phyloP scores from a whole-genome alignment of 768 basidiomycete genomes.

The Leccinum fibrillosum region DNA sequence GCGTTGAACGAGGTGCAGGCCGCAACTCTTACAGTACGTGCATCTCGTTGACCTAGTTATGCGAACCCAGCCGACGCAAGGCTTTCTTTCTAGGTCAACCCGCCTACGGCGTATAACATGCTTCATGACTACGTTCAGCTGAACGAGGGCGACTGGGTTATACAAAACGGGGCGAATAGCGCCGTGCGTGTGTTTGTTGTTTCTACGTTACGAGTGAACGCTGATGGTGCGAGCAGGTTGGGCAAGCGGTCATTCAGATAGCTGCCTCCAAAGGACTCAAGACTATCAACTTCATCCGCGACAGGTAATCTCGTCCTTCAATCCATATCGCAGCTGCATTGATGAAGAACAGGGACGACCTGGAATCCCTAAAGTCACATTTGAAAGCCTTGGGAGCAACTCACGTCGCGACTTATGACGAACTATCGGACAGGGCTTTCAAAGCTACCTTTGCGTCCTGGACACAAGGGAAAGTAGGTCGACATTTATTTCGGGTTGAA shows the following conservation, averaged over 20 bases:
- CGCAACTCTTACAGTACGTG: constrained; percentile 70
- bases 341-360: constrained; percentile 42
- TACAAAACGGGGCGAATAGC: constrained; percentile 87
- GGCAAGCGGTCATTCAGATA: constrained; percentile 84
- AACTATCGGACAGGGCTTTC: constrained; percentile 56
- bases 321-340: background rate
- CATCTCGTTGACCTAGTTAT: background rate
- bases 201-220: background rate
- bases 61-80: background rate
- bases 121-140: constrained; percentile 66
- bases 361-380: constrained; percentile 46
- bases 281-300: constrained; percentile 80
- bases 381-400: constrained; percentile 67
- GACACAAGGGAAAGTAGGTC: constrained; percentile 57
- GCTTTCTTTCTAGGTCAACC: constrained; percentile 57
- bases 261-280: constrained; percentile 67
- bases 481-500: constrained; percentile 11
- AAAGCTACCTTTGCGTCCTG: constrained; percentile 56
- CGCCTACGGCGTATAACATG: constrained; percentile 82
- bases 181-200: constrained; percentile 48
- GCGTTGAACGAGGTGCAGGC: constrained; percentile 57
- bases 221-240: constrained; percentile 47
- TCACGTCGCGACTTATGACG: constrained; percentile 75
- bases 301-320: constrained; percentile 43
- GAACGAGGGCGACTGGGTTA: constrained; percentile 68